A percentile compares a stretch with the other conserved stretches of the same genome.
These are phyloP conservation scores for Dichomitus squalens DNA, from an alignment of 1,284 basidiomycete genomes.

Conservation along the genomic window DNA sequence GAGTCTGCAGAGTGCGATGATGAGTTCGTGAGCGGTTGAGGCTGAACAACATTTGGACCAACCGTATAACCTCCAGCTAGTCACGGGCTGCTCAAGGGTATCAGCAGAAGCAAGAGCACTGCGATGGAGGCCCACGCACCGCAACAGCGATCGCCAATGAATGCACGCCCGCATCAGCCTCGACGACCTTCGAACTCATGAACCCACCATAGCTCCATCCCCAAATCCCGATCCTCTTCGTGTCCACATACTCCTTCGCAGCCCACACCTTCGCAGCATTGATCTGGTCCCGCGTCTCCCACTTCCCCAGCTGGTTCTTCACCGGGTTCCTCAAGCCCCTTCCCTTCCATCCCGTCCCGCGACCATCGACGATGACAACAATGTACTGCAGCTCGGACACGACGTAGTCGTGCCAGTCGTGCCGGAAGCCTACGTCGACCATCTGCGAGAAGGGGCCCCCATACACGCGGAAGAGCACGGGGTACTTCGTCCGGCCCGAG, in stretches of 20 bases:
- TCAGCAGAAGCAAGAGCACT: not conserved
- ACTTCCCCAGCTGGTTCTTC: constrained; percentile 82
- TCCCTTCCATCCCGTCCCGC: constrained; percentile 94
- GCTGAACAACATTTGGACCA: constrained; percentile 30
- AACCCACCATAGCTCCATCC: constrained; percentile 97
- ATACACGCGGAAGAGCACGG: constrained; percentile 87
- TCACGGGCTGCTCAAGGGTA: constrained; percentile 61
- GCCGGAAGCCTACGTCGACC: constrained; percentile 66
- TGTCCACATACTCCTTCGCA: constrained; percentile 77
- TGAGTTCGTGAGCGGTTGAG: not conserved
- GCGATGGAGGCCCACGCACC: constrained; percentile 47
- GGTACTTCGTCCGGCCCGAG: constrained; percentile 90
- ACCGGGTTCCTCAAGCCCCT: constrained; percentile 82
- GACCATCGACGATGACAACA: constrained; percentile 85
- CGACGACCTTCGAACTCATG: constrained; percentile 90
- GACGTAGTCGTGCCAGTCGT: constrained; percentile 89
- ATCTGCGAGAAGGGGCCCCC: constrained; percentile 88
- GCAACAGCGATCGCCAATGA: constrained; percentile 89
- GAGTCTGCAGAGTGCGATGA: constrained; percentile 54
- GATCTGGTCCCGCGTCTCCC: constrained; percentile 88
- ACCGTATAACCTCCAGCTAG: constrained; percentile 87
- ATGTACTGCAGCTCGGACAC: constrained; percentile 85
- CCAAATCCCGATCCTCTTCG: constrained; percentile 89
- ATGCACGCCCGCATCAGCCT: constrained; percentile 84
- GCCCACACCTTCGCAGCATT: constrained; percentile 82